A percentile compares a stretch with the other conserved stretches of the same genome.
These are phyloP conservation scores for Paracamarosporium sp. DNA, from an alignment of 2,329 filamentous ascomycete genomes.

Conservation along the genomic window DNA sequence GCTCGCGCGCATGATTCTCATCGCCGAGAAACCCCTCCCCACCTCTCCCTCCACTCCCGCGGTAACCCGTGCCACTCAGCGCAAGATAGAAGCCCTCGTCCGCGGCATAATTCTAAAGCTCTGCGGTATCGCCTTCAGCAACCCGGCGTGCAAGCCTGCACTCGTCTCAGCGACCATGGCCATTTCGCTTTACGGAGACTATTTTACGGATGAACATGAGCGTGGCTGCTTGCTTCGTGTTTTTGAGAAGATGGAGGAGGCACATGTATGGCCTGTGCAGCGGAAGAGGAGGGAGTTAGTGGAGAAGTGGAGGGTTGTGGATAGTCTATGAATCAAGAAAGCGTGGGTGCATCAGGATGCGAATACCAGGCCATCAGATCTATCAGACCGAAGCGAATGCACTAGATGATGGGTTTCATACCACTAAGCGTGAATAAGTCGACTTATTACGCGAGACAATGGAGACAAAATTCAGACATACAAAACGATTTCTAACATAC, in stretches of 20 bases:
- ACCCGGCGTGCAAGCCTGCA: background rate
- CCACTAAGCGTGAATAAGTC: too few relatives aligned
- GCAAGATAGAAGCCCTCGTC: background rate
- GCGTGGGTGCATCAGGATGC: too few relatives aligned
- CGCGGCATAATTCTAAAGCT: background rate
- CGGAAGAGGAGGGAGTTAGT: background rate
- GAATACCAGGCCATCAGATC: too few relatives aligned
- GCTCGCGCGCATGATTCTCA: background rate
- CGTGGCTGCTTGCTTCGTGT: background rate
- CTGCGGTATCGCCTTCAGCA: background rate
- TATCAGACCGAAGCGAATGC: too few relatives aligned
- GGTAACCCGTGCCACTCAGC: background rate
- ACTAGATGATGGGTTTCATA: too few relatives aligned
- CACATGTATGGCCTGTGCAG: background rate
- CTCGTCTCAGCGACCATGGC: background rate
- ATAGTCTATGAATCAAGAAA: background rate
- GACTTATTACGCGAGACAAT: too few relatives aligned
- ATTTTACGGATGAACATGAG: background rate
- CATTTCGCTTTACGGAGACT: constrained; percentile 1
- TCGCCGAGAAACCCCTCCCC: background rate
- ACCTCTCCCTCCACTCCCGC: background rate
- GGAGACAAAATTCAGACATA: too few relatives aligned
- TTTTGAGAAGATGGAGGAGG: background rate
- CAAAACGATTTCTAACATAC: too few relatives aligned
- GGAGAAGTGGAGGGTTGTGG: background rate